These are phyloP conservation scores for Chrysanthemum makinoi DNA, from an alignment of 129 eudicot species.

Conservation along the genomic window DNA sequence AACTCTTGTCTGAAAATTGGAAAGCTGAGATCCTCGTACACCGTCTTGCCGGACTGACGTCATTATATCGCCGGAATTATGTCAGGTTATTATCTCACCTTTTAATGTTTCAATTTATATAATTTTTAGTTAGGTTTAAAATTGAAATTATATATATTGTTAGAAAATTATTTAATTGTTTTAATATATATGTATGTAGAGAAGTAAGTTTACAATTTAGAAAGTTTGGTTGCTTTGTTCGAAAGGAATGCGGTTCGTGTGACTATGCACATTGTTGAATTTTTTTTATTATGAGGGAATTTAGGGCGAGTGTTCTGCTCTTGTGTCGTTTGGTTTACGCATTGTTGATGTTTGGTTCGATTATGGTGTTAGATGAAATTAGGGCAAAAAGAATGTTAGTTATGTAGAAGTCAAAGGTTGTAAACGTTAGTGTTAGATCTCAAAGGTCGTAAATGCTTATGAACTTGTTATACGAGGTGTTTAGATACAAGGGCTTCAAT, in stretches of 20 bases:
- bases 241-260: neutral
- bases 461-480: neutral
- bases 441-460: neutral
- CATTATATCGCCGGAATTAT: conserved; percentile 25
- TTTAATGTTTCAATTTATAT: no score
- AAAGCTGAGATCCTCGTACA: conserved; percentile 24
- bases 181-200: neutral
- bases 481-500: neutral
- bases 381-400: neutral
- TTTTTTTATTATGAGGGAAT: neutral
- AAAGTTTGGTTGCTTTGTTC: conserved; percentile 2
- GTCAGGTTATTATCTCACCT: conserved; percentile 34
- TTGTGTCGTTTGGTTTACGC: neutral
- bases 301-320: conserved; percentile 2
- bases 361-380: neutral
- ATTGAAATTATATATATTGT: neutral
- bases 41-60: conserved; percentile 15
- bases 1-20: conserved; percentile 20
- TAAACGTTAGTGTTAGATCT: neutral
- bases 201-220: neutral
- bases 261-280: conserved; percentile 6
- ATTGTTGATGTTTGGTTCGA: conserved; percentile 5
- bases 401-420: no score
- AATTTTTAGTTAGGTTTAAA: conserved; percentile 1
- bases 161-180: neutral